Percentiles rank a stretch among this genome's conserved stretches.
Evolutionary conservation across 495 filamentous ascomycete genomes (phyloP).

Genomic region (Aspergillus avenaceus): DNA sequence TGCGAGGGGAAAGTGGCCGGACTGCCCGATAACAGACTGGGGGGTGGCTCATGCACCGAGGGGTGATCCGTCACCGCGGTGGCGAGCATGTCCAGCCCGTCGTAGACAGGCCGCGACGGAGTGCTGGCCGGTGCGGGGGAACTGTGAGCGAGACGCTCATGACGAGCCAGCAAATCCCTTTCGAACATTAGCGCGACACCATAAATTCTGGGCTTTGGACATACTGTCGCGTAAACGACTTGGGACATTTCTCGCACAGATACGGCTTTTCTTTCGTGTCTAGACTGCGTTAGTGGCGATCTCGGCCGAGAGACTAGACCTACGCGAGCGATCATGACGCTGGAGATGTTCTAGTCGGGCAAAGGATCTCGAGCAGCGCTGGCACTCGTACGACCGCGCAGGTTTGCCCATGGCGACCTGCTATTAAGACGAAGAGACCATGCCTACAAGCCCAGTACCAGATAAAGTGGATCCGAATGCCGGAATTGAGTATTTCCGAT

Average conservation of each 20-base stretch:
- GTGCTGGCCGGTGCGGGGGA: slow-evolving; percentile 13
- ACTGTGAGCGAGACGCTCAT: slow-evolving; percentile 33
- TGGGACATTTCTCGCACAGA: slow-evolving; percentile 31
- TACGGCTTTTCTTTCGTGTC: slow-evolving; percentile 45
- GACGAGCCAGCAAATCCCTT: slow-evolving; percentile 35
- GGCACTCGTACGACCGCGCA: slow-evolving; percentile 32
- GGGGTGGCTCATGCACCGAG: not conserved
- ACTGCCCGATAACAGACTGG: slow-evolving; percentile 3
- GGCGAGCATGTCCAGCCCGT: slow-evolving; percentile 33
- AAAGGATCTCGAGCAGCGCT: slow-evolving; percentile 33
- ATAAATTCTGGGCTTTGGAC: not conserved
- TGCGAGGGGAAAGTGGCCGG: slow-evolving; percentile 7
- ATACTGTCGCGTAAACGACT: slow-evolving; percentile 41
- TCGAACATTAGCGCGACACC: not conserved
- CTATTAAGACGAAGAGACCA: not conserved
- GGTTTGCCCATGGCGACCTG: slow-evolving; percentile 11
- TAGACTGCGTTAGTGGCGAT: slow-evolving; percentile 16
- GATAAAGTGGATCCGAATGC: too few species aligned
- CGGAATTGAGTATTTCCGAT: too few species aligned
- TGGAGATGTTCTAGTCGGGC: slow-evolving; percentile 41
- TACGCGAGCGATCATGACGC: slow-evolving; percentile 44
- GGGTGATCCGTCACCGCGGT: slow-evolving; percentile 29
- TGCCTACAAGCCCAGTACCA: too few species aligned
- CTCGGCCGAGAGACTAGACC: slow-evolving; percentile 1
- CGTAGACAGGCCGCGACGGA: slow-evolving; percentile 15